Evolutionary conservation across 805 yeast genomes (phyloP).

Genomic region (Sungouiella thailandica): DNA sequence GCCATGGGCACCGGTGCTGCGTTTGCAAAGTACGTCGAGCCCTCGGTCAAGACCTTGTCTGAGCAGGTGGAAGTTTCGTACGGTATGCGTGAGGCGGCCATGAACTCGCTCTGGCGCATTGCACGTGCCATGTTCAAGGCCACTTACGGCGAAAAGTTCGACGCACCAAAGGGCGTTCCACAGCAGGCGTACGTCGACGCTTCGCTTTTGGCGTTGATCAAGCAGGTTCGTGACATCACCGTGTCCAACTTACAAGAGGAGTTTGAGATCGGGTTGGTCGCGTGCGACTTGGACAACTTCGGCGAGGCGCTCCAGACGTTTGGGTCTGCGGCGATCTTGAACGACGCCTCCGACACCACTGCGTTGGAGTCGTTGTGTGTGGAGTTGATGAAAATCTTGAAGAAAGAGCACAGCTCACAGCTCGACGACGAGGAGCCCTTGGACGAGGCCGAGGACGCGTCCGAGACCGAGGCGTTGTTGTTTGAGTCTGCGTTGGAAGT

Average conservation of each 20-base stretch:
- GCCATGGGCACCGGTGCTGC: slow-evolving; percentile 81
- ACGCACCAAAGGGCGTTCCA: slow-evolving; percentile 62
- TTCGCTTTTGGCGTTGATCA: slow-evolving; percentile 53
- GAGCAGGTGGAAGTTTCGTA: slow-evolving; percentile 82
- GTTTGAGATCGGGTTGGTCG: slow-evolving; percentile 78
- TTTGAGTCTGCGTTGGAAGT: slow-evolving; percentile 86
- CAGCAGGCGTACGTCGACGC: slow-evolving; percentile 55
- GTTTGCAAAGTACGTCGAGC: slow-evolving; percentile 73
- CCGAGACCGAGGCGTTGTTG: slow-evolving; percentile 56
- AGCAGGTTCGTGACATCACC: slow-evolving; percentile 63
- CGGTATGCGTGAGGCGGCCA: slow-evolving; percentile 86
- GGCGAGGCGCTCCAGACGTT: slow-evolving; percentile 61
- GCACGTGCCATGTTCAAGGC: slow-evolving; percentile 63
- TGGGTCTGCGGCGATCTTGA: slow-evolving; percentile 72
- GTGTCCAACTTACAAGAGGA: slow-evolving; percentile 66
- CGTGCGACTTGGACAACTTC: slow-evolving; percentile 68
- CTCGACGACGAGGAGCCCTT: slow-evolving; percentile 63
- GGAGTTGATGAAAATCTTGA: slow-evolving; percentile 66
- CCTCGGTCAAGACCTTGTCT: slow-evolving; percentile 55
- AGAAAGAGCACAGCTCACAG: slow-evolving; percentile 83
- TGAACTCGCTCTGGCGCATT: slow-evolving; percentile 78
- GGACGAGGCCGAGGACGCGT: slow-evolving; percentile 46
- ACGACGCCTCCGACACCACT: slow-evolving; percentile 47
- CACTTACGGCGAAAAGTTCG: slow-evolving; percentile 41
- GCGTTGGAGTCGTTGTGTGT: slow-evolving; percentile 62